Evolutionary conservation across 1,284 basidiomycete species (phyloP).

Genomic region (Ustilago sp.): DNA sequence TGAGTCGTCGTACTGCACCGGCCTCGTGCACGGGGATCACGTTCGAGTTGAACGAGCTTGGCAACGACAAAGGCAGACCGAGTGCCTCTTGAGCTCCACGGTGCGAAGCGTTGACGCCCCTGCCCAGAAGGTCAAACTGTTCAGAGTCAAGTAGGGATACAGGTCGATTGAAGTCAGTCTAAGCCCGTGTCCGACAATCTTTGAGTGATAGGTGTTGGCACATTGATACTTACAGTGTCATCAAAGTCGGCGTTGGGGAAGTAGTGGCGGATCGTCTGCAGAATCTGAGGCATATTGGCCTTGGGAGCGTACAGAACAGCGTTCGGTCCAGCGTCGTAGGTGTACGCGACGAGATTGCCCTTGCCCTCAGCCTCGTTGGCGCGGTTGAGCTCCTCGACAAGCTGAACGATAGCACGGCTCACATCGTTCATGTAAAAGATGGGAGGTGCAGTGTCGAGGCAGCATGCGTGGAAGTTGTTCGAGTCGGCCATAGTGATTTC

Average conservation of each 20-base stretch:
- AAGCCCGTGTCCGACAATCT: neutral
- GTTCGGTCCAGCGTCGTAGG: conserved; percentile 98
- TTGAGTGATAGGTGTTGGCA: neutral
- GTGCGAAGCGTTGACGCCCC: conserved; percentile 60
- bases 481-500: conserved; percentile 95
- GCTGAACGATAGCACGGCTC: conserved; percentile 72
- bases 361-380: conserved; percentile 74
- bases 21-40: conserved; percentile 66
- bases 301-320: conserved; percentile 93
- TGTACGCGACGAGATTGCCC: conserved; percentile 89
- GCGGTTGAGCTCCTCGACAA: conserved; percentile 93
- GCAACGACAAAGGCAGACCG: conserved; percentile 53
- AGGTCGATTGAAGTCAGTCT: conserved; percentile 5
- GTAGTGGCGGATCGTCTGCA: conserved; percentile 65
- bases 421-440: conserved; percentile 99
- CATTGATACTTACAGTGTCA: conserved; percentile 57
- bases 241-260: conserved; percentile 69
- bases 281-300: conserved; percentile 57
- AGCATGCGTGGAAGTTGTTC: conserved; percentile 92
- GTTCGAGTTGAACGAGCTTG: conserved; percentile 57
- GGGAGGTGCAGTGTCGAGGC: conserved; percentile 94
- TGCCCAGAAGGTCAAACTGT: conserved; percentile 62
- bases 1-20: conserved; percentile 64
- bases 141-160: neutral
- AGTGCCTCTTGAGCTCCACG: conserved; percentile 54